Conservation (phyloP, 805 yeast genomes). For the Ogataea nitratoaversa region DNA sequence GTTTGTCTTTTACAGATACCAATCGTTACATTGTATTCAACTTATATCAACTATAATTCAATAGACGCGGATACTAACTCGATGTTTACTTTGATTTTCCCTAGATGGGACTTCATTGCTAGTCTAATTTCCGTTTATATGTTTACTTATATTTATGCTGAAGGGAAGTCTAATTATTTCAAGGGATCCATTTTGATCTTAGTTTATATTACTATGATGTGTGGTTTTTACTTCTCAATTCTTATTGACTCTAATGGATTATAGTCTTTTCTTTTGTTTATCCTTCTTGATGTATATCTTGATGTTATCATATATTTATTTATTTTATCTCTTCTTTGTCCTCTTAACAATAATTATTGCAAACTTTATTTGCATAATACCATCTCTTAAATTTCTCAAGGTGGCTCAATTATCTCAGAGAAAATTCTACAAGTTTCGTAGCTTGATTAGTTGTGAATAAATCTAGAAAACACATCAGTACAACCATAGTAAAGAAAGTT, state of each 20-base stretch:
- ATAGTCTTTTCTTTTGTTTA: not conserved
- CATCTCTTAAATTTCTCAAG: too few relatives aligned
- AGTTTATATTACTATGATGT: constrained; percentile 66
- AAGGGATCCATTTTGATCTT: constrained; percentile 87
- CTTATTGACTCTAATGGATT: constrained; percentile 29
- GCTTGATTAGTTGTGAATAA: too few relatives aligned
- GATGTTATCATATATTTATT: not conserved
- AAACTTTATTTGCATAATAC: too few relatives aligned
- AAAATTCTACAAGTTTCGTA: too few relatives aligned
- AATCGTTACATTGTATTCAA: constrained; percentile 74
- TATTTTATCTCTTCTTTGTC: not conserved
- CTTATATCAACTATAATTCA: constrained; percentile 38
- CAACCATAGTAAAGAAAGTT: too few relatives aligned
- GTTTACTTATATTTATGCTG: constrained; percentile 92
- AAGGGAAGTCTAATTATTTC: constrained; percentile 94
- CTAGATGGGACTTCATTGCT: constrained; percentile 92
- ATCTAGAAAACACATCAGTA: too few relatives aligned
- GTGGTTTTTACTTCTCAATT: constrained; percentile 74
- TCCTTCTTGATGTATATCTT: not conserved
- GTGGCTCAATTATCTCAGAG: too few relatives aligned
- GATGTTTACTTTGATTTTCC: constrained; percentile 82
- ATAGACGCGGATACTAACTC: constrained; percentile 30
- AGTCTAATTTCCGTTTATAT: constrained; percentile 79
- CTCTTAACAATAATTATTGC: not conserved
- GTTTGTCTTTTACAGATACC: constrained; percentile 94